phyloP scores from a whole-genome alignment of 1,284 basidiomycete genomes.

The Singerocomus inundabilis region DNA sequence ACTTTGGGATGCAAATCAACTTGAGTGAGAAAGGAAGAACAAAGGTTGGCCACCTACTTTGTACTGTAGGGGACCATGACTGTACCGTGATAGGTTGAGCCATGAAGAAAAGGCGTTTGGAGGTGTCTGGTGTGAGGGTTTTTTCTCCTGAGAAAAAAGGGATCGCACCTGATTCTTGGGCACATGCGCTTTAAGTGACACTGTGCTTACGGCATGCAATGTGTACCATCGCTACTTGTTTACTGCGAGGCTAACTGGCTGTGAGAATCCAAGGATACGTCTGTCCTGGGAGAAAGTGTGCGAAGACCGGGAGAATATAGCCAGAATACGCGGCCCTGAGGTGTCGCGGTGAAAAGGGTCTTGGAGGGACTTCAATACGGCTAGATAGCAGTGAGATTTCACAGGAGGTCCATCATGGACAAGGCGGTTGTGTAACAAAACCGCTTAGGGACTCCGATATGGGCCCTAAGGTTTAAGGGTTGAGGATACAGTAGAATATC shows the following conservation, averaged over 20 bases:
- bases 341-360: too few relatives aligned
- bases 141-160: too few relatives aligned
- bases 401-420: too few relatives aligned
- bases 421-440: too few relatives aligned
- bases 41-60: constrained; percentile 8
- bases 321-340: too few relatives aligned
- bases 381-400: too few relatives aligned
- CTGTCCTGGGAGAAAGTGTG: constrained; percentile 10
- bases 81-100: neutral
- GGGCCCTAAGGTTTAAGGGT: too few relatives aligned
- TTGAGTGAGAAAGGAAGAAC: neutral
- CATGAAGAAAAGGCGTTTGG: neutral
- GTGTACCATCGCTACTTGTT: neutral
- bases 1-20: constrained; percentile 8
- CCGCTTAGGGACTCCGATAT: too few relatives aligned
- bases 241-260: neutral
- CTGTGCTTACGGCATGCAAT: constrained; percentile 4
- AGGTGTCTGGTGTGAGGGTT: neutral
- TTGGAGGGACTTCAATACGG: neutral
- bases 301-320: too few relatives aligned
- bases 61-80: constrained; percentile 9
- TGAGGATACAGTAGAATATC: too few relatives aligned
- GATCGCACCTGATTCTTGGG: neutral
- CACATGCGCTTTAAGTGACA: neutral
- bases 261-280: neutral